Evolutionary conservation across 129 eudicot species (phyloP).

Genomic region (sunflower (Helianthus annuus)): HanXRQr2.0-SUNRISE NC_035434.2:20762501-20763000

Average conservation of each 20-base stretch:
- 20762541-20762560: background rate
- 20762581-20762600: constrained; percentile 1
- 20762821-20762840: no score
- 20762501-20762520: no score
- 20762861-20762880: background rate
- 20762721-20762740: background rate
- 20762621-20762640: background rate
- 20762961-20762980: no score
- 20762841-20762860: background rate
- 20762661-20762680: no score
- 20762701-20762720: background rate
- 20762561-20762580: background rate
- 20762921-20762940: no score
- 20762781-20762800: background rate
- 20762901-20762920: no score
- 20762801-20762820: background rate
- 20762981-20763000: no score
- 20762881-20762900: no score
- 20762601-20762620: background rate
- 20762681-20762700: background rate
- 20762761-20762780: background rate
- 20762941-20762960: no score
- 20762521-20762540: background rate
- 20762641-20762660: background rate
- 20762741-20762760: background rate